These are phyloP conservation scores for Aspergillus steynii DNA, from an alignment of 495 filamentous ascomycete genomes.

Conservation along the genomic window DNA sequence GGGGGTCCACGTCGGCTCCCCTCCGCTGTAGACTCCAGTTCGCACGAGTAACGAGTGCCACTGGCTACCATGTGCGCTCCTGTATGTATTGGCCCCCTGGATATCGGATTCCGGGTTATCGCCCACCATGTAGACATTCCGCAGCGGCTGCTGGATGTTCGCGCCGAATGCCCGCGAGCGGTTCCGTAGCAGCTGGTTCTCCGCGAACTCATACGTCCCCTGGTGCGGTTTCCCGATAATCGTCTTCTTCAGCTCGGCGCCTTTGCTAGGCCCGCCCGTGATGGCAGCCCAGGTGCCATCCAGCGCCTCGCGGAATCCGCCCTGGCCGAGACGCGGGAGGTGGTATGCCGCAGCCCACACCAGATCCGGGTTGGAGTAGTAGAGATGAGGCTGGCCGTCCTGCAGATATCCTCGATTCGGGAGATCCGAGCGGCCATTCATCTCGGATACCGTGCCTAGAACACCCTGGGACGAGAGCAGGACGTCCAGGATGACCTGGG, in stretches of 20 bases:
- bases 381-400: conserved; percentile 77
- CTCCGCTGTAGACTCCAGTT: conserved; percentile 75
- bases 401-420: conserved; percentile 75
- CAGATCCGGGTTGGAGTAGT: conserved; percentile 88
- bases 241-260: conserved; percentile 60
- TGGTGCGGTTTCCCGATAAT: conserved; percentile 83
- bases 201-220: conserved; percentile 81
- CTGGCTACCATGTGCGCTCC: conserved; percentile 60
- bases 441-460: conserved; percentile 72
- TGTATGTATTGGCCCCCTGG: conserved; percentile 78
- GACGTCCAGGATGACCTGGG: conserved; percentile 77
- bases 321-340: conserved; percentile 89
- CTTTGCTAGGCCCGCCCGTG: conserved; percentile 58
- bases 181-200: conserved; percentile 65
- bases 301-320: conserved; percentile 81
- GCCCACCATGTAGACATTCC: conserved; percentile 91
- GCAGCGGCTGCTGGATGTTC: conserved; percentile 44
- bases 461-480: conserved; percentile 72
- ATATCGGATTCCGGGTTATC: conserved; percentile 96
- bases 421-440: conserved; percentile 52
- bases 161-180: conserved; percentile 47
- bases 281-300: conserved; percentile 74
- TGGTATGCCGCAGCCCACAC: conserved; percentile 82
- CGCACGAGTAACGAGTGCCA: conserved; percentile 83
- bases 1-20: conserved; percentile 57